Evolutionary conservation across 305 asterid genomes (phyloP).

Genomic region (Fraxinus angustifolia): DNA sequence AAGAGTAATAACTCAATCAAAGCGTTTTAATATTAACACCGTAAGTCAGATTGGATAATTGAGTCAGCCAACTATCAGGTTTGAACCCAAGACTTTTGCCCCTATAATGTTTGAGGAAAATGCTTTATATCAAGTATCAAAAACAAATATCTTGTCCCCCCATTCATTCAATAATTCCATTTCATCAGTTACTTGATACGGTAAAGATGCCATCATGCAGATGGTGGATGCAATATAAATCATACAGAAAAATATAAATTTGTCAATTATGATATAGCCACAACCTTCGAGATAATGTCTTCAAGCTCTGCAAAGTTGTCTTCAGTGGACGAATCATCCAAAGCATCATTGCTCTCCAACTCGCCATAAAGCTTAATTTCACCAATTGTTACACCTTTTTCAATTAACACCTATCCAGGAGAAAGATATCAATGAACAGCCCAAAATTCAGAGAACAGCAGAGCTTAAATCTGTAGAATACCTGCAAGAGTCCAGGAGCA

Average conservation of each 20-base stretch:
- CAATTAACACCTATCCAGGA: constrained; percentile 59
- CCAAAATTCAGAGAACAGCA: constrained; percentile 22
- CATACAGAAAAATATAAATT: constrained; percentile 20
- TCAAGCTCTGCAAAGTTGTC: constrained; percentile 76
- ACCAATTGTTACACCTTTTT: constrained; percentile 60
- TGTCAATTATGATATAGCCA: constrained; percentile 16
- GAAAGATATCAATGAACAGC: constrained; percentile 25
- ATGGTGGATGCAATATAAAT: constrained; percentile 4
- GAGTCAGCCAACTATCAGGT: not conserved
- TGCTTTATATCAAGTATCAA: not conserved
- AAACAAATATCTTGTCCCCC: not conserved
- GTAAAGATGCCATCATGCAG: not conserved
- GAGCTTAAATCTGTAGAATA: constrained; percentile 26
- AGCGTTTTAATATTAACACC: not conserved
- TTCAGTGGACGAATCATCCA: constrained; percentile 56
- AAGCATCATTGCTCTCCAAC: constrained; percentile 51
- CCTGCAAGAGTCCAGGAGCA: constrained; percentile 97
- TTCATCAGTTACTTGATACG: not conserved
- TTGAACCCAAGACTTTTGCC: not conserved
- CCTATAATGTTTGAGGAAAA: not conserved
- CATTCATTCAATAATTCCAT: not conserved
- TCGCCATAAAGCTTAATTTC: constrained; percentile 91
- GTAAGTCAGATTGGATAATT: not conserved
- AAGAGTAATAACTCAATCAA: not conserved
- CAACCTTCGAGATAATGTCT: constrained; percentile 67